Percentiles rank a stretch among this genome's conserved stretches.
phyloP scores from a whole-genome alignment of 257 asterid species.

The Solanum tarapatanum region DNA sequence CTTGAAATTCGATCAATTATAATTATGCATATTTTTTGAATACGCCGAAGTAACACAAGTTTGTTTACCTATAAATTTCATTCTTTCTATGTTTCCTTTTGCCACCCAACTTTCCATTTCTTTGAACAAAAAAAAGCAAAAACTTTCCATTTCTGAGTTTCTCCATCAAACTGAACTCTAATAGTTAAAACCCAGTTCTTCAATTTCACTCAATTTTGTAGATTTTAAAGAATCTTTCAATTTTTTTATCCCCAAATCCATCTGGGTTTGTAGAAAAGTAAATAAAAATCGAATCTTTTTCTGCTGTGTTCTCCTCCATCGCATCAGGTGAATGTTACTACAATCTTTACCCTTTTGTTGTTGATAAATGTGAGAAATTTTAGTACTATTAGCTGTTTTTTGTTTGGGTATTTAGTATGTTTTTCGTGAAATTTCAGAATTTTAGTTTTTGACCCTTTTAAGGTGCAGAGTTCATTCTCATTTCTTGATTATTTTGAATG shows the following conservation, averaged over 20 bases:
- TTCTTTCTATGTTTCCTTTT: not conserved
- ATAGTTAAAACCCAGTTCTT: not conserved
- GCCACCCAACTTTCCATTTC: not conserved
- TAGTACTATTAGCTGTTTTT: not conserved
- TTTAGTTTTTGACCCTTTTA: not conserved
- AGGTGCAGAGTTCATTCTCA: not conserved
- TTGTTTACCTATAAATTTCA: not conserved
- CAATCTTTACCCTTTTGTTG: not conserved
- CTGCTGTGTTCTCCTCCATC: not conserved
- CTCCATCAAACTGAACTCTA: not conserved
- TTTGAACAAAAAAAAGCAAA: no score
- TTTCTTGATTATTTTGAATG: not conserved
- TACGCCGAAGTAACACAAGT: not conserved
- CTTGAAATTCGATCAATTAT: no score
- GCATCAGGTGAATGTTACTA: not conserved
- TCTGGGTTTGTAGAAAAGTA: not conserved
- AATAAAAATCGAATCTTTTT: not conserved
- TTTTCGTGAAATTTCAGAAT: not conserved
- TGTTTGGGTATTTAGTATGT: not conserved
- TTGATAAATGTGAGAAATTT: not conserved
- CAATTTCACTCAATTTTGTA: not conserved
- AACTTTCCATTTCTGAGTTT: not conserved
- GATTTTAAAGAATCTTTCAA: not conserved
- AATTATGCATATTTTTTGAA: not conserved
- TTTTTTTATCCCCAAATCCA: not conserved